phyloP scores from a whole-genome alignment of 2,329 filamentous ascomycete species.

The Neonectria magnoliae region DNA sequence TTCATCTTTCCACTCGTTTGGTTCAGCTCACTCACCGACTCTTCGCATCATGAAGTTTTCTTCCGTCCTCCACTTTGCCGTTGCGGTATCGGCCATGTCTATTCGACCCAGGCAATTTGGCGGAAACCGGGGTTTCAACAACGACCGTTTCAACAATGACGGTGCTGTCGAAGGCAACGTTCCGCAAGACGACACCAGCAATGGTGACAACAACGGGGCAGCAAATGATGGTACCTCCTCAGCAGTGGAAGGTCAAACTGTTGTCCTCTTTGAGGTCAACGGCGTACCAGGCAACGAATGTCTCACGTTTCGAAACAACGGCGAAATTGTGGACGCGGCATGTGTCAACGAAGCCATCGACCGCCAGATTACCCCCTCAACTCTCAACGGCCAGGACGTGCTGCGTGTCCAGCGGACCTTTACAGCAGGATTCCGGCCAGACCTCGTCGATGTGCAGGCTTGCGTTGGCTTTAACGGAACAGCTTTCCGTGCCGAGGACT shows the following conservation, averaged over 20 bases:
- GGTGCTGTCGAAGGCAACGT: not conserved
- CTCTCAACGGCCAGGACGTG: conserved; percentile 21
- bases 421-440: conserved; percentile 26
- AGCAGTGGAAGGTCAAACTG: conserved; percentile 20
- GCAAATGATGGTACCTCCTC: not conserved
- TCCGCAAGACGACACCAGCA: not conserved
- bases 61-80: not conserved
- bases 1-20: not conserved
- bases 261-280: conserved; percentile 27
- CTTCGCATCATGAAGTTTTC: conserved; percentile 13
- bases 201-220: not conserved
- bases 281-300: conserved; percentile 32
- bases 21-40: not conserved
- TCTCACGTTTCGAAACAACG: conserved; percentile 32
- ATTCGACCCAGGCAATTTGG: conserved; percentile 10
- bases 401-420: conserved; percentile 31
- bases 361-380: conserved; percentile 26
- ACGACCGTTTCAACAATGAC: not conserved
- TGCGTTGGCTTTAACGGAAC: conserved; percentile 33
- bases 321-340: conserved; percentile 32
- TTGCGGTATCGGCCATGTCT: conserved; percentile 15
- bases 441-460: conserved; percentile 25
- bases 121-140: not conserved
- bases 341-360: conserved; percentile 29
- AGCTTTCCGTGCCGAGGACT: conserved; percentile 30